Base-by-base conservation (phyloP, 306 rosid genomes). In the Fragaria vesca region DNA sequence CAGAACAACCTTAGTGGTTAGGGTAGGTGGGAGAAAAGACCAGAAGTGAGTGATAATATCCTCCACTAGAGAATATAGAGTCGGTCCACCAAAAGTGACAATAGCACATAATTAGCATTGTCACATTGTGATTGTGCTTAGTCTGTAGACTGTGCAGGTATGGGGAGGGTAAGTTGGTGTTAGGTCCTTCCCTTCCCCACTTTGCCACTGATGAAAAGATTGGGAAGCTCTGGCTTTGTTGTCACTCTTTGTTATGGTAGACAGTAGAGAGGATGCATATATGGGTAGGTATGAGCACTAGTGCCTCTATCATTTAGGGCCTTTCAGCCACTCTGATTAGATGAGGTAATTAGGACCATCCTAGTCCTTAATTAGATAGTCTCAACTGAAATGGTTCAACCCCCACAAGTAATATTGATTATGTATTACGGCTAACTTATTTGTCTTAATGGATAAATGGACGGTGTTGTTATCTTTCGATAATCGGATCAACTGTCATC, bases 201-300 rank as follows among this genome's bases (percentile, higher is more conserved):
- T 71, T 71, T 18, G 21, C 71, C 63, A 1, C 3, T 21, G 50
- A 40, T 17, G 46, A 32, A 66, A 46, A 80, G 66, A 38, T 63
- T 63, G 51, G 30, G 72, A 16, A 36, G 47, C 72, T 43, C 75
- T 51, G 74, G 74, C 18, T 86, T 30, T 82, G 46, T 74, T 55
- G 36, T 72, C 79, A 12, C 5, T 66, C 30, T 77, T 81, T 54
- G 62, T 11, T 66, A 21, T 38, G 15, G 5, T 40, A 1, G 26
- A 2, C 58, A 55, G 21, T 42, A 32, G 0, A 12, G 32, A 42
- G 45, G 45, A 42, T 7, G 45, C 45, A 42, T 42, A 42, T 6
- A 42, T 38, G 42, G 86, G 87, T 87, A 26, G 91, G 93, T 86
- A 52, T 78, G 85, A 28, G 20, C 76, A 68, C 73, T 68, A 66